These are phyloP conservation scores for Lachancea kluyveri DNA, from an alignment of 805 yeast genomes.

Conservation along the genomic window DNA sequence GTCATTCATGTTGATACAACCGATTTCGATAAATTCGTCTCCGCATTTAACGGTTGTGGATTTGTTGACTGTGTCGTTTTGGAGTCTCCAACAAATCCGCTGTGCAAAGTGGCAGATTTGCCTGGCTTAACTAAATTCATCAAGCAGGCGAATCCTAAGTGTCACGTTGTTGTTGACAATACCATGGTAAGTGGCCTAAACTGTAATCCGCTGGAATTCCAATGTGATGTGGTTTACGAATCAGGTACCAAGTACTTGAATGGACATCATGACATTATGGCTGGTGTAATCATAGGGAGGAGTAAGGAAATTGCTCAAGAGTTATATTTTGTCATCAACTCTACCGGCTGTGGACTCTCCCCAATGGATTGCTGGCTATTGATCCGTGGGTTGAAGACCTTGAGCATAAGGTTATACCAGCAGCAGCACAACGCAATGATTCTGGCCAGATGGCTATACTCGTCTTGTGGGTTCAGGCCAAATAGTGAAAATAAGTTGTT, in stretches of 20 bases:
- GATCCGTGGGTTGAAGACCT: slow-evolving; percentile 81
- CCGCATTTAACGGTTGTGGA: slow-evolving; percentile 51
- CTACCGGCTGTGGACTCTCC: slow-evolving; percentile 85
- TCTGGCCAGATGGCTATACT: slow-evolving; percentile 68
- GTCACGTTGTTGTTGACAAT: slow-evolving; percentile 81
- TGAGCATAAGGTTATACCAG: slow-evolving; percentile 78
- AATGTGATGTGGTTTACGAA: slow-evolving; percentile 89
- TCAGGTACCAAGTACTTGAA: slow-evolving; percentile 88
- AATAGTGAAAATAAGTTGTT: slow-evolving; percentile 9
- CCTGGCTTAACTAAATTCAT: slow-evolving; percentile 59
- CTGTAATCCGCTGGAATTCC: slow-evolving; percentile 78
- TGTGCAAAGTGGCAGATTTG: slow-evolving; percentile 81
- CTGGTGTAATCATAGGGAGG: slow-evolving; percentile 79
- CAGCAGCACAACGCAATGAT: slow-evolving; percentile 77
- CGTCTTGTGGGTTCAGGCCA: slow-evolving; percentile 45
- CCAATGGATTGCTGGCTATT: slow-evolving; percentile 93
- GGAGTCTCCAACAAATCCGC: slow-evolving; percentile 92
- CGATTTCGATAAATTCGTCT: slow-evolving; percentile 50
- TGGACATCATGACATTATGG: slow-evolving; percentile 97
- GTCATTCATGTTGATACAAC: slow-evolving; percentile 83
- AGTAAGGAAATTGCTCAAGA: slow-evolving; percentile 57
- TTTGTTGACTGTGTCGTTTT: slow-evolving; percentile 50
- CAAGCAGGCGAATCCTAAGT: slow-evolving; percentile 59
- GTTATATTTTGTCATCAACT: slow-evolving; percentile 71
- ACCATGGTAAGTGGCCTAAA: slow-evolving; percentile 94